Evolutionary conservation across 148 eudicot genomes (phyloP).

Genomic region (Rhododendron williamsianum): DNA sequence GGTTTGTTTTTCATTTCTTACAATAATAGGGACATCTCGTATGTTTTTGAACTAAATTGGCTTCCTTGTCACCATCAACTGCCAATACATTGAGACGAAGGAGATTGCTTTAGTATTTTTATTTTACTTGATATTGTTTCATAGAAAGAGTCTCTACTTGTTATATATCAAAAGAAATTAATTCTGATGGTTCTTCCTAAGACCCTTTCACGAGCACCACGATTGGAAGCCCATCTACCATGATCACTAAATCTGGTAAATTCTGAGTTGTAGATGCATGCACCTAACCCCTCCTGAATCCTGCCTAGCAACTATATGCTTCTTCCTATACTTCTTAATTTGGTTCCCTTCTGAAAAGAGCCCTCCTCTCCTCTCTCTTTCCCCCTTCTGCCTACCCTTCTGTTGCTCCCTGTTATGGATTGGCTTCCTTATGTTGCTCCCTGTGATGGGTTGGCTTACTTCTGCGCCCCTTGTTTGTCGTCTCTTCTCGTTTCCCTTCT

Average conservation of each 20-base stretch:
- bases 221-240: background rate
- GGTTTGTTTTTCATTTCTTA: background rate
- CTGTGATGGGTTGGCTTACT: background rate
- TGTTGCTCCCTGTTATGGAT: background rate
- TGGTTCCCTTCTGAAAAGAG: background rate
- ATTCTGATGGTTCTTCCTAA: background rate
- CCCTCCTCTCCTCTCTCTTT: background rate
- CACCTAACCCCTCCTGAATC: background rate
- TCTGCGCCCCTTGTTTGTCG: background rate
- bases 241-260: background rate
- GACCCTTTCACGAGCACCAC: background rate
- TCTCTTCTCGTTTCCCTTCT: background rate
- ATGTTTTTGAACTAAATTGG: background rate
- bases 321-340: background rate
- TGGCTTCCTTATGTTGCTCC: background rate
- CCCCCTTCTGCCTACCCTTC: background rate
- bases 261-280: background rate
- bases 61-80: background rate
- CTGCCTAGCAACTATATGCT: background rate
- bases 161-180: background rate
- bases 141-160: background rate
- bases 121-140: background rate
- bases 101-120: background rate
- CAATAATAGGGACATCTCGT: background rate
- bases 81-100: background rate